A percentile compares a stretch with the other conserved stretches of the same genome.
Evolutionary conservation across 129 eudicot species (phyloP).

Genomic region (Flaveria ramosissima): DNA sequence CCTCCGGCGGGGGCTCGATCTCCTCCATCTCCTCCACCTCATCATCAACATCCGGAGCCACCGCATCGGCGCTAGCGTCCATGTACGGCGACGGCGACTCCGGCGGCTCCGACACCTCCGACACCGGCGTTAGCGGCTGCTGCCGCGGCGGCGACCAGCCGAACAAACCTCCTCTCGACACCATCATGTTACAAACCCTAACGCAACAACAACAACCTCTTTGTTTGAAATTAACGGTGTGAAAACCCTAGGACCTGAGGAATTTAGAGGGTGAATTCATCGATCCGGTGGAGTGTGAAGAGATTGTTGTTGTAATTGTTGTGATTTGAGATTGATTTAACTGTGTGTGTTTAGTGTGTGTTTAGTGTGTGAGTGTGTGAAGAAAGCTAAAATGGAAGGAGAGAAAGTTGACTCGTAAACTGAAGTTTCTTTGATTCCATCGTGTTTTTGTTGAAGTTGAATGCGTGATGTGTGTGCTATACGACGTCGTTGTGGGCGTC

Average conservation of each 20-base stretch:
- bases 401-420: slow-evolving; percentile 41
- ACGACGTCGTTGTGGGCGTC: slow-evolving; percentile 36
- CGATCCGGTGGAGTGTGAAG: slow-evolving; percentile 27
- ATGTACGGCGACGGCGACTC: slow-evolving; percentile 95
- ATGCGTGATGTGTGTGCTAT: slow-evolving; percentile 17
- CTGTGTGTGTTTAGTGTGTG: background rate
- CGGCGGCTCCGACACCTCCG: slow-evolving; percentile 99
- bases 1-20: slow-evolving; percentile 98
- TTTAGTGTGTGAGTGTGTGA: slow-evolving; percentile 12
- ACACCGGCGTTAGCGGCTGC: slow-evolving; percentile 96
- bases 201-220: slow-evolving; percentile 3
- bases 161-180: slow-evolving; percentile 82
- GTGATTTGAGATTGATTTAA: background rate
- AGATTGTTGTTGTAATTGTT: slow-evolving; percentile 9
- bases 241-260: slow-evolving; percentile 40
- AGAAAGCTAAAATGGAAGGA: slow-evolving; percentile 15
- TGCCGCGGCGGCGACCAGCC: slow-evolving; percentile 99
- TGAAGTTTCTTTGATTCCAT: slow-evolving; percentile 39
- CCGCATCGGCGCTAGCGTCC: slow-evolving; percentile 64
- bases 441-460: slow-evolving; percentile 30
- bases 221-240: background rate
- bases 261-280: slow-evolving; percentile 18
- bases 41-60: slow-evolving; percentile 70
- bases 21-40: slow-evolving; percentile 80
- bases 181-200: slow-evolving; percentile 62